Conservation (phyloP, 495 filamentous ascomycete species). For the Podospora tetraspora region DNA sequence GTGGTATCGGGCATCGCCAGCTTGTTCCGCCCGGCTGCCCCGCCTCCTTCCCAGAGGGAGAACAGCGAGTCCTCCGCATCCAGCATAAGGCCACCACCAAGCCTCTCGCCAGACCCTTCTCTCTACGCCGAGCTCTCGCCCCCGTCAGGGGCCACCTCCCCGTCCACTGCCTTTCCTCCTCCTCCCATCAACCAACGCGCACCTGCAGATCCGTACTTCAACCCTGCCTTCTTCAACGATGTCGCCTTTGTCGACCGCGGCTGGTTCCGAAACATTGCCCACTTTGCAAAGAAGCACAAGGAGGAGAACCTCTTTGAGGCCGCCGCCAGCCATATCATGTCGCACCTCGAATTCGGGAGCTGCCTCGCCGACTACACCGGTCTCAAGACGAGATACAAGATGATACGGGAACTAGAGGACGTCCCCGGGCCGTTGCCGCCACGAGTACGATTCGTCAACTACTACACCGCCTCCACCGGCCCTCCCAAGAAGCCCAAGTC, state of each 20-base stretch:
- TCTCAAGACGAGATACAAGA: constrained; percentile 63
- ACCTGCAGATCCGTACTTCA: constrained; percentile 56
- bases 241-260: constrained; percentile 56
- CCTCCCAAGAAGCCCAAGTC: constrained; percentile 41
- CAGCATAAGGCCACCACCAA: constrained; percentile 6
- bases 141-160: constrained; percentile 25
- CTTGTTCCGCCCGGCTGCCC: constrained; percentile 55
- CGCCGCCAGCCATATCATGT: constrained; percentile 66
- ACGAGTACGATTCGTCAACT: constrained; percentile 76
- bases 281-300: constrained; percentile 75
- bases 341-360: constrained; percentile 76
- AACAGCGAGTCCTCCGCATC: constrained; percentile 9
- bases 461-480: constrained; percentile 82
- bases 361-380: constrained; percentile 71
- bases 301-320: constrained; percentile 62
- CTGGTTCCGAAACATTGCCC: constrained; percentile 59
- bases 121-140: constrained; percentile 32
- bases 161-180: constrained; percentile 15
- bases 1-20: constrained; percentile 72
- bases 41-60: constrained; percentile 36
- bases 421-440: constrained; percentile 24
- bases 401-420: constrained; percentile 64
- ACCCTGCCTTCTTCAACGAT: constrained; percentile 71
- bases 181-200: constrained; percentile 12
- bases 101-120: constrained; percentile 32